Conservation (phyloP, 257 asterid genomes). For the Solanum piurae region DNA sequence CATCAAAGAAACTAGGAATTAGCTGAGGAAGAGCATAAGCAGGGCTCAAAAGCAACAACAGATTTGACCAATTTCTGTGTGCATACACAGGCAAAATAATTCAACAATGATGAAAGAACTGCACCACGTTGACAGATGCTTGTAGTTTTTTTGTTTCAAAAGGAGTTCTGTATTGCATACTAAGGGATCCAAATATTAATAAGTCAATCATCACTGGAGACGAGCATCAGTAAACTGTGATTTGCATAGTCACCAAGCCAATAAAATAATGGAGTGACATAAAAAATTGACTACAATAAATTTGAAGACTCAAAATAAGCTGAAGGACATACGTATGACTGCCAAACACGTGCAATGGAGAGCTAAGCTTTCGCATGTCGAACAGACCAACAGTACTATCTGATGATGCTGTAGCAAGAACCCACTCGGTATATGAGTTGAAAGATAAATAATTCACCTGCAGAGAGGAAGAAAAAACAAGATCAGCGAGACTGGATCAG, state of each 20-base stretch:
- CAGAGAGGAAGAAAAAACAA: slow-evolving; percentile 6
- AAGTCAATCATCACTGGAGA: neutral
- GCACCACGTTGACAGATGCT: neutral
- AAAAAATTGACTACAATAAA: neutral
- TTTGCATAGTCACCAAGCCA: neutral
- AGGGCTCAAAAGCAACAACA: neutral
- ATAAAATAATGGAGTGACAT: neutral
- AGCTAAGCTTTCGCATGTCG: slow-evolving; percentile 70
- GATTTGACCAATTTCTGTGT: neutral
- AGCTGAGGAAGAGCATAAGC: neutral
- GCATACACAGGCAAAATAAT: neutral
- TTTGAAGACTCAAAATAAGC: neutral
- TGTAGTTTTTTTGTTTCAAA: neutral
- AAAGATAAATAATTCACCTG: slow-evolving; percentile 89
- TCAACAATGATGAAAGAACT: neutral
- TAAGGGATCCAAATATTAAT: neutral
- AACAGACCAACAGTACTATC: slow-evolving; percentile 86
- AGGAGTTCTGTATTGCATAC: neutral
- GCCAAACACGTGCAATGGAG: slow-evolving; percentile 70
- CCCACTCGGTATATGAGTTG: slow-evolving; percentile 87
- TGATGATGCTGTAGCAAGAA: slow-evolving; percentile 92
- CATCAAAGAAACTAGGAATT: neutral
- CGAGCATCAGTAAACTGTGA: neutral
- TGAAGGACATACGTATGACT: slow-evolving; percentile 58
- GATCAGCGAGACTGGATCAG: neutral